Conservation (phyloP, 257 asterid genomes). For the Plantago elongata region DNA sequence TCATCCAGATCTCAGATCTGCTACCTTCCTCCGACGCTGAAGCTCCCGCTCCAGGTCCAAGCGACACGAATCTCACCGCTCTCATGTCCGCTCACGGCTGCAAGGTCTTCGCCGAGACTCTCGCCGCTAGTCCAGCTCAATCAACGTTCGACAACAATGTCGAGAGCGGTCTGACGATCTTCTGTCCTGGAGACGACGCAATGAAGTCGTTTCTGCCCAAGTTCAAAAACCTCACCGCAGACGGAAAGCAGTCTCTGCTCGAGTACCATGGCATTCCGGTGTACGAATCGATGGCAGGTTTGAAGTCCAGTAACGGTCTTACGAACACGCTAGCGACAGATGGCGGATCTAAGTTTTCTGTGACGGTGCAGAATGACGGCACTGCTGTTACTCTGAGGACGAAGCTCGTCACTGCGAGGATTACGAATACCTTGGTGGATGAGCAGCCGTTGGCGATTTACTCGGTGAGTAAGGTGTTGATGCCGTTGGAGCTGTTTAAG, state of each 20-base stretch:
- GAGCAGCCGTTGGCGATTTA: conserved; percentile 49
- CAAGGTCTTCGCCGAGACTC: conserved; percentile 54
- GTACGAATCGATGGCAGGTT: conserved; percentile 33
- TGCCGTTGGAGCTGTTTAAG: conserved; percentile 50
- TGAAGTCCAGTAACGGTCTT: conserved; percentile 53
- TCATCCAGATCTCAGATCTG: conserved; percentile 50
- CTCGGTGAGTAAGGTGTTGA: conserved; percentile 38
- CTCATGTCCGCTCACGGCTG: conserved; percentile 70
- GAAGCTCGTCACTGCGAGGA: conserved; percentile 42
- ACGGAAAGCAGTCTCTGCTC: conserved; percentile 36
- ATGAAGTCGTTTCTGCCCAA: conserved; percentile 52
- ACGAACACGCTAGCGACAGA: conserved; percentile 55
- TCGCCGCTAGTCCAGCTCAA: conserved; percentile 39
- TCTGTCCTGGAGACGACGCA: conserved; percentile 63
- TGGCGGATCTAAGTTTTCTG: conserved; percentile 32
- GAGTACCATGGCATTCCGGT: conserved; percentile 55
- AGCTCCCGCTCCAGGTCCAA: conserved; percentile 66
- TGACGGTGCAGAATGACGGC: conserved; percentile 59
- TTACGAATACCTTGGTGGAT: conserved; percentile 37
- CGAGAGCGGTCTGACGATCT: conserved; percentile 52
- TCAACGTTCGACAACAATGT: conserved; percentile 37
- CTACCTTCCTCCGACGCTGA: conserved; percentile 50
- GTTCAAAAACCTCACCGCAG: conserved; percentile 43
- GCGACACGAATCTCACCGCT: conserved; percentile 38
- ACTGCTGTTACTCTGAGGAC: conserved; percentile 43